Evolutionary conservation across 169 alveolate species (phyloP).

Genomic region (Plasmodium yoelii): DNA sequence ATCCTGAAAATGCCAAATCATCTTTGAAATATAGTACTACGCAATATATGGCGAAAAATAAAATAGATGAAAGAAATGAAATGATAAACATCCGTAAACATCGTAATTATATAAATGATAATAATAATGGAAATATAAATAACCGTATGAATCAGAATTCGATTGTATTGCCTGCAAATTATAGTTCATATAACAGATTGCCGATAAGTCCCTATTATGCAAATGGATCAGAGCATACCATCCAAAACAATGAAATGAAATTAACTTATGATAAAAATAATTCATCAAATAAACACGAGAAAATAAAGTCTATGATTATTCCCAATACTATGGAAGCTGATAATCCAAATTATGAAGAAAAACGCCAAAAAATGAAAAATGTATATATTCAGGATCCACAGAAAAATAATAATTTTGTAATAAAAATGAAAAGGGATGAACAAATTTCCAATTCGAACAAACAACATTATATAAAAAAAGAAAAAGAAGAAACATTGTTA

Average conservation of each 20-base stretch:
- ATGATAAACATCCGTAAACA: not conserved
- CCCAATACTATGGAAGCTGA: not conserved
- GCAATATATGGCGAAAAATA: slow-evolving; percentile 27
- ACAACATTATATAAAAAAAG: no score
- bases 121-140: not conserved
- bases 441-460: not conserved
- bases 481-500: no score
- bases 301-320: not conserved
- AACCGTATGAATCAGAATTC: not conserved
- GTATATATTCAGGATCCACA: not conserved
- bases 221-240: not conserved
- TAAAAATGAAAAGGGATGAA: not conserved
- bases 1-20: not conserved
- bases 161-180: slow-evolving; percentile 11
- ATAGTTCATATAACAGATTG: slow-evolving; percentile 1
- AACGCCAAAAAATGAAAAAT: not conserved
- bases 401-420: not conserved
- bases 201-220: slow-evolving; percentile 10
- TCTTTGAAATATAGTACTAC: slow-evolving; percentile 50
- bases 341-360: not conserved
- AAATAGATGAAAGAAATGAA: slow-evolving; percentile 13
- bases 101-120: no score
- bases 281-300: slow-evolving; percentile 12
- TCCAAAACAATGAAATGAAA: not conserved
- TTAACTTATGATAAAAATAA: not conserved